Evolutionary conservation across 2,329 filamentous ascomycete species (phyloP), one percentile per base, ranked within the genome.

Genomic region (Botrytis hyacinthi): DNA sequence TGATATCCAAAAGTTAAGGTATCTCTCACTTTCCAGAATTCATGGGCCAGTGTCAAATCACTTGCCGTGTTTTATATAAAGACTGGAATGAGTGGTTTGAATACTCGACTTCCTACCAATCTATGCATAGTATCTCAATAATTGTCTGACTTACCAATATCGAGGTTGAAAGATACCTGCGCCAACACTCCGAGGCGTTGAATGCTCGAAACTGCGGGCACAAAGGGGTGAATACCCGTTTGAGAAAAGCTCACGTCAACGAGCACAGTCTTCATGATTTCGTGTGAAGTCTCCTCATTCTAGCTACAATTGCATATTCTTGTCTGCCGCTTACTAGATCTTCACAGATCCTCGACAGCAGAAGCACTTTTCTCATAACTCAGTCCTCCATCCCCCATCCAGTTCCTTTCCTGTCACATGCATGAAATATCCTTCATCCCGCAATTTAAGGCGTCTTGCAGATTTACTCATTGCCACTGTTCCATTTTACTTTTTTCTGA

Each of bases 61-160:
- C 14, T 29, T 6, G 0, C 29, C 16, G 0, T 54, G 6, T 29
- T 29, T 54, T 7, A 8, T 4, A 29, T 18, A 3, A 54, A 29
- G 26, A 3, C 14, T 3, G 3, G 7, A 8, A 0, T 54, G 6
- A 29, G n/a, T 54, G n/a, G 14, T 16, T 18, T n/a, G 2, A n/a
- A n/a, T 54, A 3, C 12, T n/a, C 12, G 5, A 48, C 1, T 1
- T 48, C 10, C 8, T 18, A 29, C 1, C 51, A 54, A 18, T 16
- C n/a, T 16, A 29, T 14, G 1, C 12, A 29, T 2, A 29, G 8
- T 54, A 18, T 54, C 0, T 29, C 0, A 8, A 8, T 18, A 18
- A 18, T 18, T 14, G 14, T 1, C n/a, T 8, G 12, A 6, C 29
- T 20, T 9, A 54, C 51, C n/a, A 29, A 54, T 18, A 54, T 14